Evolutionary conservation across 768 basidiomycete species (phyloP), one percentile per base, ranked within the genome.

Genomic region (Cantharellus cinnabarinus): DNA sequence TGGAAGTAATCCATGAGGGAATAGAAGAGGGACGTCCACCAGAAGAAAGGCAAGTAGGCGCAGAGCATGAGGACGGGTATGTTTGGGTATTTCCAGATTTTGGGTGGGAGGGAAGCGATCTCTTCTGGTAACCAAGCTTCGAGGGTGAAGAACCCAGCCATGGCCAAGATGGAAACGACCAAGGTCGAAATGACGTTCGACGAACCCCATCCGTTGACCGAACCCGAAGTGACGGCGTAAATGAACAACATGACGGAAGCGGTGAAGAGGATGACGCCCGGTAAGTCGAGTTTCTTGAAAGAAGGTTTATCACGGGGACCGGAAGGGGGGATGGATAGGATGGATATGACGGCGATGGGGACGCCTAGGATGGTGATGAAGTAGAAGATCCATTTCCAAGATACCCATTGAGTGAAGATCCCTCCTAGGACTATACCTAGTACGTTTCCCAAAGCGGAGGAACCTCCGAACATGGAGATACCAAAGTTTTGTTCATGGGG

Each of bases 361-460:
- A 70, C 57, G 42, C 70, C 65, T 41, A 77, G 58, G 42, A 77
- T 70, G 2, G 74, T 71, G 41, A 71, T 66, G 60, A 75, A 71
- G 65, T 73, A 77, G 64, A 80, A 79, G 20, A 78, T 70, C 77
- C 77, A 78, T 37, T 65, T 70, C 68, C 74, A 79, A 5, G 73
- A 71, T 2, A 68, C 67, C 40, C 66, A 72, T 48, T 69, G 63
- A 2, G 73, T 71, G 50, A 77, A 69, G n/a, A 73, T 35, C 1
- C 74, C 76, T 4, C 76, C 76, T 10, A 75, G 69, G 37, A 74
- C 58, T n/a, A 75, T 64, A 0, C 75, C 75, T 50, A 72, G 60
- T 3, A 74, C 73, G 64, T 76, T 76, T 10, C 74, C 77, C 38
- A 76, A 58, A 1, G 71, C 75, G 29, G 75, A 76, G 53, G 71